Percentiles rank a stretch among this genome's conserved stretches.
phyloP scores from a whole-genome alignment of 805 yeast genomes.

The Wickerhamiella qilinensis region DNA sequence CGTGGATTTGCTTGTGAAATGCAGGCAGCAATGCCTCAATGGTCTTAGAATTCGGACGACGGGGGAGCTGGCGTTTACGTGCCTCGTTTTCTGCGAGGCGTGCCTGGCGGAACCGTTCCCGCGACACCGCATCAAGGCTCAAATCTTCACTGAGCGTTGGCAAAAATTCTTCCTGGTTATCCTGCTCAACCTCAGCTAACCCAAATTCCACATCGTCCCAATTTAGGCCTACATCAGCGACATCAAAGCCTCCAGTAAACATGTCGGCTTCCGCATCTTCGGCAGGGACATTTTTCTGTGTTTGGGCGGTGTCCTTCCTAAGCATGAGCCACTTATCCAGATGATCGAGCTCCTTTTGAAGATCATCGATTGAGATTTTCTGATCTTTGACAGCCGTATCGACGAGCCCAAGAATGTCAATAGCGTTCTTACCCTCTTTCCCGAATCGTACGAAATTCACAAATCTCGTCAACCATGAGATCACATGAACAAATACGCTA shows the following conservation, averaged over 20 bases:
- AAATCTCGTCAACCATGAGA: constrained; percentile 58
- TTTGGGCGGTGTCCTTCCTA: constrained; percentile 15
- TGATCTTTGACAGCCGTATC: constrained; percentile 6
- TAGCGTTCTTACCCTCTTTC: constrained; percentile 24
- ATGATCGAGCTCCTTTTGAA: constrained; percentile 26
- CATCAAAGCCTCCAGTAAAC: constrained; percentile 25
- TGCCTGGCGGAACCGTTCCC: constrained; percentile 17
- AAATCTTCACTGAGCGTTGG: constrained; percentile 19
- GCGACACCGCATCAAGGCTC: constrained; percentile 17
- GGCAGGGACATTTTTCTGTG: constrained; percentile 2
- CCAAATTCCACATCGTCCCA: constrained; percentile 31
- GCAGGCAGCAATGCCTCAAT: not conserved
- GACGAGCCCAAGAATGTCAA: constrained; percentile 31
- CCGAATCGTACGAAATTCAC: constrained; percentile 49
- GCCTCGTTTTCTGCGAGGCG: constrained; percentile 8
- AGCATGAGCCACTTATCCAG: constrained; percentile 21
- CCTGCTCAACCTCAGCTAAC: constrained; percentile 32
- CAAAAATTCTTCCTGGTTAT: constrained; percentile 25
- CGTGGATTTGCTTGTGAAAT: constrained; percentile 9
- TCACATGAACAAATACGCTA: constrained; percentile 52
- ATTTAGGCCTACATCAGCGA: constrained; percentile 26
- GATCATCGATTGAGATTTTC: constrained; percentile 21
- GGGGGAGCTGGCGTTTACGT: not conserved
- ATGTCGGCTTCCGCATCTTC: constrained; percentile 10
- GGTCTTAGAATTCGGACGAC: not conserved